Evolutionary conservation across 345 rosid species (phyloP), one percentile per base, ranked within the genome.

Genomic region (Rhodamnia rubescens): DNA sequence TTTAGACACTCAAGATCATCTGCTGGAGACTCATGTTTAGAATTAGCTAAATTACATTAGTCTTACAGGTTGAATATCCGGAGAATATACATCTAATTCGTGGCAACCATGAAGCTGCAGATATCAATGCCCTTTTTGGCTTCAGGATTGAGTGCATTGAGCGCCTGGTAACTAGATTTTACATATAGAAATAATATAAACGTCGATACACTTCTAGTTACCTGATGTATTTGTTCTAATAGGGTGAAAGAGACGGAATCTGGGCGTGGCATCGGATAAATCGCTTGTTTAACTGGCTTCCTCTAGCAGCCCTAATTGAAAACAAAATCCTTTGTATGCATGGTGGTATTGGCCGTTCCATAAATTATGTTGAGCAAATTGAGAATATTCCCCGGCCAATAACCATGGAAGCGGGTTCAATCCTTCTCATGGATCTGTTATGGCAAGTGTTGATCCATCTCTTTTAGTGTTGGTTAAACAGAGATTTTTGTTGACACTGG

Each of bases 71-170:
- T 85, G 99, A 97, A 90, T 92, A 97, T 94, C 96, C 95, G 53
- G 86, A 91, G 81, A 96, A 96, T 82, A 96, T 97, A 75, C 99
- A 97, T 87, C 87, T 97, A 85, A 97, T 97, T 91, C 98, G 99
- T 55, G 99, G 99, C 84, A 97, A 97, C 90, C 99, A 97, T 91
- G 99, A 97, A 94, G 99, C 99, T 58, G 99, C 99, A 15, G 99
- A 96, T 88, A 96, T 97, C 88, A 97, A 97, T 93, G 99, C 99
- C 85, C 99, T 96, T 58, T 97, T 97, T 91, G 99, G 99, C 81
- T 97, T 97, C 90, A 91, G 98, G 86, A 95, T 96, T 81, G 99
- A 97, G 92, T 97, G 99, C 89, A 96, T 96, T 81, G 99, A 97
- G 89, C 98, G 99, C 87, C 94, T 97, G 99, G 99, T 97, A 96